Percentiles rank a stretch among this genome's conserved stretches.
Evolutionary conservation across 257 asterid species (phyloP).

Genomic region (Lantana camara): DNA sequence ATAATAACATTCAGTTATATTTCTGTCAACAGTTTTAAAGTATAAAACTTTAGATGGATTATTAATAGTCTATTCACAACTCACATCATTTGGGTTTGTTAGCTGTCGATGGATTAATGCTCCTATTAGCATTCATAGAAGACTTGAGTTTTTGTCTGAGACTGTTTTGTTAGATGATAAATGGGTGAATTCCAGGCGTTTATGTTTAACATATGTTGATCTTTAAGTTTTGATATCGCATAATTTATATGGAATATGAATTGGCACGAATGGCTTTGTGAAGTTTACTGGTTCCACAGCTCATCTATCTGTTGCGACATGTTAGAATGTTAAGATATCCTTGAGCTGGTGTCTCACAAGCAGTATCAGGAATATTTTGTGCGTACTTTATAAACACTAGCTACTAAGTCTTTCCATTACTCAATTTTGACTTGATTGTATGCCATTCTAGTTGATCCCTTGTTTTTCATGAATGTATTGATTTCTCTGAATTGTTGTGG

Average conservation of each 20-base stretch:
- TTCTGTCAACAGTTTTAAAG: too few relatives aligned
- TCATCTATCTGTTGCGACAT: not conserved
- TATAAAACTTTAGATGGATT: too few relatives aligned
- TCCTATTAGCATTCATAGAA: conserved; percentile 5
- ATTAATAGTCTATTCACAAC: not conserved
- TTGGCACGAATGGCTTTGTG: conserved; percentile 6
- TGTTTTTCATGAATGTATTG: conserved; percentile 12
- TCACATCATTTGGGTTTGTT: conserved; percentile 7
- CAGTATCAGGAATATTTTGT: conserved; percentile 8
- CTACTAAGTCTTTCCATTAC: conserved; percentile 4
- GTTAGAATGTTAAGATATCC: not conserved
- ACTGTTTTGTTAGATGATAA: conserved; percentile 8
- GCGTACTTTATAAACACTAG: conserved; percentile 20
- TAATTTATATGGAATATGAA: not conserved
- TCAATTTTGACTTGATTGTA: conserved; percentile 16
- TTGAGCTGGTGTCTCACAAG: conserved; percentile 8
- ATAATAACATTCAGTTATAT: too few relatives aligned
- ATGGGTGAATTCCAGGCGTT: not conserved
- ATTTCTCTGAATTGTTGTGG: conserved; percentile 32
- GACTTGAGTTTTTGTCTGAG: not conserved
- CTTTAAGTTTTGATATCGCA: conserved; percentile 6
- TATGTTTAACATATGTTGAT: not conserved
- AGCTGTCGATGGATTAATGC: not conserved
- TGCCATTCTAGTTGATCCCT: not conserved
- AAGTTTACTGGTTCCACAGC: not conserved